phyloP scores from a whole-genome alignment of 208 protist genomes.

The Crithidia mellificae region DNA sequence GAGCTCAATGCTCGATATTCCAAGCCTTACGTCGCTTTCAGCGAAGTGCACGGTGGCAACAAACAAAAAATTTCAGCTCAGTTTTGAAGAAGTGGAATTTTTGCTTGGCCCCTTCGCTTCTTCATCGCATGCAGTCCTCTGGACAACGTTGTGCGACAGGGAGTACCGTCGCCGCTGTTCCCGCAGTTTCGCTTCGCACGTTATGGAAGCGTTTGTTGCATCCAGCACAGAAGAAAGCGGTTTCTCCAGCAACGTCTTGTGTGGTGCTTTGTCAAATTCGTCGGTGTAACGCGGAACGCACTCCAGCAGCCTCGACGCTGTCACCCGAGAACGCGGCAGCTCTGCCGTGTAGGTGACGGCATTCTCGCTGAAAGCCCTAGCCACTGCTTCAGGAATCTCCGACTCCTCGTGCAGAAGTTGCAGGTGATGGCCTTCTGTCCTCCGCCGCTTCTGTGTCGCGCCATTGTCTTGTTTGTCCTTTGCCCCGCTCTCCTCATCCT shows the following conservation, averaged over 20 bases:
- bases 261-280: conserved; percentile 10
- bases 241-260: conserved; percentile 13
- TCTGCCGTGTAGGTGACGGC: neutral
- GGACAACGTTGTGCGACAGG: conserved; percentile 13
- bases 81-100: neutral
- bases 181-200: conserved; percentile 29
- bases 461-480: neutral
- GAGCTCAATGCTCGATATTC: no score
- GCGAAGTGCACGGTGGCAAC: no score
- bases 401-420: conserved; percentile 26
- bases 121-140: neutral
- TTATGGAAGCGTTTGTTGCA: conserved; percentile 39
- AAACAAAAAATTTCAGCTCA: no score
- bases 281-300: conserved; percentile 29
- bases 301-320: neutral
- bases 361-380: conserved; percentile 1
- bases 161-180: conserved; percentile 19
- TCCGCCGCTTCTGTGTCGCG: neutral
- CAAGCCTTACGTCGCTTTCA: no score
- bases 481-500: no score
- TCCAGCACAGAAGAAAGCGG: conserved; percentile 28
- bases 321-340: neutral
- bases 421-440: conserved; percentile 1
- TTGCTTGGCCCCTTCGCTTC: neutral
- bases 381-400: conserved; percentile 21